Conservation (phyloP, 441 rosid genomes). For the Pelargonium australe region DNA sequence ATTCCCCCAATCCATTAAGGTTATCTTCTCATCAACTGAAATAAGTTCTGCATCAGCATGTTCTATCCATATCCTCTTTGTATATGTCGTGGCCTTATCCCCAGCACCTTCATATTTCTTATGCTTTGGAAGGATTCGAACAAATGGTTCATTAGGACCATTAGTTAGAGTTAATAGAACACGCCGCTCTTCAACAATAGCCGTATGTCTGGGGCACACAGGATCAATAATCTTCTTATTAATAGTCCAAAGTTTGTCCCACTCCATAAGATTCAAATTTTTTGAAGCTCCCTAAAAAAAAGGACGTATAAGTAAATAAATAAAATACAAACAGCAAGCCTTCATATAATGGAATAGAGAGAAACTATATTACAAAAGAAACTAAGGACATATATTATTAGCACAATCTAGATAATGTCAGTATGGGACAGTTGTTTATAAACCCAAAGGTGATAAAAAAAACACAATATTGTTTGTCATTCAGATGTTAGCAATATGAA, state of each 20-base stretch:
- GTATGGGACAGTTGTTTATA: no score
- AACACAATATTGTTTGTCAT: no score
- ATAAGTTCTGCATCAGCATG: constrained; percentile 64
- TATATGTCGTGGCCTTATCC: constrained; percentile 74
- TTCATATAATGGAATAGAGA: no score
- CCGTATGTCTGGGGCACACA: constrained; percentile 90
- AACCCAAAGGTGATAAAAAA: no score
- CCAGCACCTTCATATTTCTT: constrained; percentile 92
- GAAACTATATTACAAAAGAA: no score
- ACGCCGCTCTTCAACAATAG: constrained; percentile 62
- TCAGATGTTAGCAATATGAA: no score
- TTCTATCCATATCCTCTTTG: constrained; percentile 71
- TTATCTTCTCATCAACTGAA: constrained; percentile 64
- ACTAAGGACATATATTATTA: no score
- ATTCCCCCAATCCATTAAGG: constrained; percentile 97
- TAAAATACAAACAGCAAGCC: background rate
- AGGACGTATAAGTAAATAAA: background rate
- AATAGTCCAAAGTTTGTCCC: constrained; percentile 96
- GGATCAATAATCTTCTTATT: constrained; percentile 91
- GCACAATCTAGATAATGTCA: no score
- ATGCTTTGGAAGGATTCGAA: constrained; percentile 70
- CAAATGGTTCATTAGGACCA: constrained; percentile 74
- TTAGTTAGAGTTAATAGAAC: constrained; percentile 51
- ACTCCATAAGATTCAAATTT: constrained; percentile 84
- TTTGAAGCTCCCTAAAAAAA: constrained; percentile 69